phyloP scores from a whole-genome alignment of 164 flowering plant species.

The Liquidambar formosana region DNA sequence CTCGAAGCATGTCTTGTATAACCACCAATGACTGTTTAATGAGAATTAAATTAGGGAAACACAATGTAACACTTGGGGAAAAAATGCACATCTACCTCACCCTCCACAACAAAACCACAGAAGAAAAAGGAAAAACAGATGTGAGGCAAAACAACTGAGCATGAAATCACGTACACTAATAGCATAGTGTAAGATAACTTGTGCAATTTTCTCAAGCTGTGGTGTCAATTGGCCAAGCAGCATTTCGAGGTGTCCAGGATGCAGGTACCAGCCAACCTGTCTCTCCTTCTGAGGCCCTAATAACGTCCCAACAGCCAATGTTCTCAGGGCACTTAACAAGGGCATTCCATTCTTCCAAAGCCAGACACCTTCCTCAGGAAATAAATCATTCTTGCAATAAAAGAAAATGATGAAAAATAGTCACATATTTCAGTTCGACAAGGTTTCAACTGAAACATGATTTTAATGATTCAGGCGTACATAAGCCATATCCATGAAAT shows the following conservation, averaged over 20 bases:
- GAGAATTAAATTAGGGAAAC: conserved; percentile 2
- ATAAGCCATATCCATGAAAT: neutral
- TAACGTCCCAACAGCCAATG: conserved; percentile 68
- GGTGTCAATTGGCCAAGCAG: conserved; percentile 69
- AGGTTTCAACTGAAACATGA: neutral
- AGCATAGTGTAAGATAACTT: conserved; percentile 76
- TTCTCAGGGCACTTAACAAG: conserved; percentile 63
- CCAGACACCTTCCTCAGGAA: conserved; percentile 89
- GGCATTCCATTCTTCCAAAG: conserved; percentile 93
- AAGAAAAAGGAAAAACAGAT: neutral
- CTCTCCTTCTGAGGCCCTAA: conserved; percentile 78
- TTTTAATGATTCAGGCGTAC: neutral
- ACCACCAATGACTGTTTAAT: conserved; percentile 70
- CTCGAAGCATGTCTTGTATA: conserved; percentile 90
- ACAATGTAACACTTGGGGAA: neutral
- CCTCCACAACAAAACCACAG: neutral
- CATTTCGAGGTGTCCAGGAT: conserved; percentile 53
- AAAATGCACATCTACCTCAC: no score
- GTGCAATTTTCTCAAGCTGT: conserved; percentile 71
- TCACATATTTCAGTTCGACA: neutral
- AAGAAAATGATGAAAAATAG: conserved; percentile 2
- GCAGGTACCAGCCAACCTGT: conserved; percentile 79
- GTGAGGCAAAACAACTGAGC: neutral
- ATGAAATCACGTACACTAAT: conserved; percentile 59
- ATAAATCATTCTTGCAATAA: conserved; percentile 68